Evolutionary conservation across 768 basidiomycete species (phyloP).

Genomic region (Leucocoprinus sp.): DNA sequence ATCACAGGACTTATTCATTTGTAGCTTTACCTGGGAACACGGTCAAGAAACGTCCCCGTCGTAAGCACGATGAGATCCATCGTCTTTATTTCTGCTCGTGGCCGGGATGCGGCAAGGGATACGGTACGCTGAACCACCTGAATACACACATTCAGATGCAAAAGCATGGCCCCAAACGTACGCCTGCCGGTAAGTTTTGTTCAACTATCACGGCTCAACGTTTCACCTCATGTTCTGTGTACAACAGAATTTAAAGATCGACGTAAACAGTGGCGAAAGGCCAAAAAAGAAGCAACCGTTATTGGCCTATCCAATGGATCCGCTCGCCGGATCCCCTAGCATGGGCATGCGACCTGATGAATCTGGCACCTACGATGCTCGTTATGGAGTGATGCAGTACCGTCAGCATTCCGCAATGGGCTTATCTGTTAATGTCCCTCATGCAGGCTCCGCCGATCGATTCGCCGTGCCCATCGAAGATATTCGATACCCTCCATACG

Average conservation of each 20-base stretch:
- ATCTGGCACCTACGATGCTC: constrained; percentile 25
- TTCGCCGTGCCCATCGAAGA: constrained; percentile 12
- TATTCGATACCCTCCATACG: constrained; percentile 11
- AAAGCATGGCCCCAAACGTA: constrained; percentile 86
- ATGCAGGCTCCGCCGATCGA: constrained; percentile 11
- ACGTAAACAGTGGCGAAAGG: constrained; percentile 91
- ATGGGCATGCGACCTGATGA: constrained; percentile 21
- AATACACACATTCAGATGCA: constrained; percentile 99
- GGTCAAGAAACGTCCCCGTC: constrained; percentile 75
- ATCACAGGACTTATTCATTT: constrained; percentile 73
- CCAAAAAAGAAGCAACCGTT: constrained; percentile 67
- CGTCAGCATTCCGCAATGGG: constrained; percentile 16
- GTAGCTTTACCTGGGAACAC: constrained; percentile 75
- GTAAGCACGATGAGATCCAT: constrained; percentile 93
- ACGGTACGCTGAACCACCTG: constrained; percentile 93
- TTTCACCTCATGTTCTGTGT: constrained; percentile 12
- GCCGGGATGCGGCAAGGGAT: constrained; percentile 72
- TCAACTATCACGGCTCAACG: constrained; percentile 1
- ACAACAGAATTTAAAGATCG: constrained; percentile 92
- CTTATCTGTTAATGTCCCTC: constrained; percentile 11
- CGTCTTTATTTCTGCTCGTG: constrained; percentile 85
- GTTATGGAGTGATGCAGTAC: constrained; percentile 21
- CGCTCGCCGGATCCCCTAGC: constrained; percentile 23
- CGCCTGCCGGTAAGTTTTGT: constrained; percentile 68
- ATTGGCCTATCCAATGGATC: constrained; percentile 19